These are phyloP conservation scores for Rhododendron molle DNA, from an alignment of 148 eudicot species.

Conservation along the genomic window DNA sequence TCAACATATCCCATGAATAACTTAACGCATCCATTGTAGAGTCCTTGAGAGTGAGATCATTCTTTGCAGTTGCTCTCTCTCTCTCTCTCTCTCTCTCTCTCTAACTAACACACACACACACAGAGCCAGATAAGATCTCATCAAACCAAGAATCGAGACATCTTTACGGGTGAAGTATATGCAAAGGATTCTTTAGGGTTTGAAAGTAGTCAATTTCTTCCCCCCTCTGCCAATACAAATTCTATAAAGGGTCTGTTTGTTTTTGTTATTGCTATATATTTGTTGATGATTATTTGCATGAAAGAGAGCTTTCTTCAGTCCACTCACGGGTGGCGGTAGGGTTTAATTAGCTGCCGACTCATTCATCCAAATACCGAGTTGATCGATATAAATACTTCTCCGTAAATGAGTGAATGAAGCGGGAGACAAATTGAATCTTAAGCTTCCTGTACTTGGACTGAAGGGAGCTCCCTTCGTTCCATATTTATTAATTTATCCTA, in stretches of 20 bases:
- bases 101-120: not conserved
- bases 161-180: not conserved
- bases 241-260: not conserved
- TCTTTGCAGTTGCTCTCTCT: conserved; percentile 8
- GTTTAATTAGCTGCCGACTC: conserved; percentile 94
- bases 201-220: not conserved
- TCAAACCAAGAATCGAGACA: not conserved
- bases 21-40: not conserved
- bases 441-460: conserved; percentile 71
- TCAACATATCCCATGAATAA: not conserved
- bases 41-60: not conserved
- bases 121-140: not conserved
- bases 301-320: conserved; percentile 97
- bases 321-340: conserved; percentile 63
- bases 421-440: conserved; percentile 65
- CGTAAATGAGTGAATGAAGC: conserved; percentile 71
- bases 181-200: not conserved
- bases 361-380: conserved; percentile 89
- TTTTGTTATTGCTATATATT: not conserved
- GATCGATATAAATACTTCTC: conserved; percentile 12
- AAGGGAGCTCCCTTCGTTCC: conserved; percentile 66
- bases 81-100: not conserved
- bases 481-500: not conserved
- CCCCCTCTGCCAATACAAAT: not conserved
- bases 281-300: not conserved